A percentile compares a stretch with the other conserved stretches of the same genome.
Conservation (phyloP, 768 basidiomycete species). For the Psilocybe cyanescens region DNA sequence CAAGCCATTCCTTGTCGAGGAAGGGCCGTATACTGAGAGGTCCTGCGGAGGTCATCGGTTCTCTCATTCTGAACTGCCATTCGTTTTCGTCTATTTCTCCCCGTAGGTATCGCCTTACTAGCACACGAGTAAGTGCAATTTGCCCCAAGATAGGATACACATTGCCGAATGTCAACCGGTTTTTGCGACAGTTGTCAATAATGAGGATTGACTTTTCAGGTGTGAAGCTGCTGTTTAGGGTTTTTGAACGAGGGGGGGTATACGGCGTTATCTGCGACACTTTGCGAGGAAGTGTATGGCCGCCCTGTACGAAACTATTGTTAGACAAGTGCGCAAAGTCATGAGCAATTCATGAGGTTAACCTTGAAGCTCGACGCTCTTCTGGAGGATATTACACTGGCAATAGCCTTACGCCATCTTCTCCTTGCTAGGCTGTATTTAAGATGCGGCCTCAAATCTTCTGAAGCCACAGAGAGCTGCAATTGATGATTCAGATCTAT, state of each 20-base stretch:
- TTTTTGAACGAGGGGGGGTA: conserved; percentile 40
- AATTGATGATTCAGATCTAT: conserved; percentile 41
- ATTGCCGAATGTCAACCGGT: conserved; percentile 53
- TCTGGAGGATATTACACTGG: conserved; percentile 35
- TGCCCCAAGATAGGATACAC: conserved; percentile 54
- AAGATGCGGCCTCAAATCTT: conserved; percentile 36
- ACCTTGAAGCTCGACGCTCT: conserved; percentile 41
- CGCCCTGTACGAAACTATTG: conserved; percentile 42
- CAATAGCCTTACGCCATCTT: conserved; percentile 52
- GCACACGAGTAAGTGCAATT: conserved; percentile 52
- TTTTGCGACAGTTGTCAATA: conserved; percentile 40
- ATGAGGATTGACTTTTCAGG: conserved; percentile 33
- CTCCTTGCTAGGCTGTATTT: conserved; percentile 36
- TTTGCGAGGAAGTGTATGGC: conserved; percentile 56
- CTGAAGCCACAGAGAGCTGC: conserved; percentile 40
- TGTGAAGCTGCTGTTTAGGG: conserved; percentile 27
- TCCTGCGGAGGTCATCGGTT: conserved; percentile 52
- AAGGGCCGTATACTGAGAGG: conserved; percentile 56
- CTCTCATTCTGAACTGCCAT: conserved; percentile 52
- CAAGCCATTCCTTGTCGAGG: conserved; percentile 50
- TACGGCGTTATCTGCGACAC: conserved; percentile 35
- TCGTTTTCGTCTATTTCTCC: conserved; percentile 54
- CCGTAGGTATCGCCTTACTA: conserved; percentile 47
- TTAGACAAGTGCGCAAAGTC: neutral
- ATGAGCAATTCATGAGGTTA: conserved; percentile 9